These are phyloP conservation scores for Verticillium zaregamsianum DNA, from an alignment of 2,329 filamentous ascomycete species.

Conservation along the genomic window DNA sequence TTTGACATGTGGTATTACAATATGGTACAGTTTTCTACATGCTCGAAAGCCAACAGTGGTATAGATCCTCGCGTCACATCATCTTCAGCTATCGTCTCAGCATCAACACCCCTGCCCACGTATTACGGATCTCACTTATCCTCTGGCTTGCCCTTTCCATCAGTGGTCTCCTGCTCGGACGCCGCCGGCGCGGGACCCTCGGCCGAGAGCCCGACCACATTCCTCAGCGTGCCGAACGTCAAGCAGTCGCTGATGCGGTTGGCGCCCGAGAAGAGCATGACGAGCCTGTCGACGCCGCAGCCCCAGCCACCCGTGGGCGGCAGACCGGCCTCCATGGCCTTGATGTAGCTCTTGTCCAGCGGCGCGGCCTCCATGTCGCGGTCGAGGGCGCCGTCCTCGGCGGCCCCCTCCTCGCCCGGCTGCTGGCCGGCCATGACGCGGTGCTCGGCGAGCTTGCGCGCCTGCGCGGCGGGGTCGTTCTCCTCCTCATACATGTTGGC, in stretches of 20 bases:
- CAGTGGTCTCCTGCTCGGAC: not conserved
- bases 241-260: slow-evolving; percentile 81
- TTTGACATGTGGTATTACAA: not conserved
- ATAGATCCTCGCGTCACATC: not conserved
- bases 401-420: slow-evolving; percentile 17
- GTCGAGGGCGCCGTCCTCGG: slow-evolving; percentile 32
- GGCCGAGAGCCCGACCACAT: slow-evolving; percentile 52
- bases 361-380: slow-evolving; percentile 40
- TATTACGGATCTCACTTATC: not conserved
- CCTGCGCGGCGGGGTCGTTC: slow-evolving; percentile 84
- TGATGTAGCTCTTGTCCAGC: slow-evolving; percentile 77
- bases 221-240: slow-evolving; percentile 79
- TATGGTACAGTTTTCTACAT: not conserved
- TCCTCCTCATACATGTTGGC: slow-evolving; percentile 99
- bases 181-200: slow-evolving; percentile 10
- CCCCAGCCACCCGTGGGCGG: slow-evolving; percentile 98
- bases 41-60: not conserved
- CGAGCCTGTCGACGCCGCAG: slow-evolving; percentile 83
- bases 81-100: not conserved
- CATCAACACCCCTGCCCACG: not conserved
- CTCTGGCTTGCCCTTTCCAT: not conserved
- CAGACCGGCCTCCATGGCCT: slow-evolving; percentile 80
- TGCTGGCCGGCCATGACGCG: slow-evolving; percentile 29
- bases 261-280: slow-evolving; percentile 83
- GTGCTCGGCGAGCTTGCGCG: slow-evolving; percentile 70